A percentile compares a stretch with the other conserved stretches of the same genome.
Evolutionary conservation across 257 asterid genomes (phyloP).

Genomic region (Nicotiana sylvestris): DNA sequence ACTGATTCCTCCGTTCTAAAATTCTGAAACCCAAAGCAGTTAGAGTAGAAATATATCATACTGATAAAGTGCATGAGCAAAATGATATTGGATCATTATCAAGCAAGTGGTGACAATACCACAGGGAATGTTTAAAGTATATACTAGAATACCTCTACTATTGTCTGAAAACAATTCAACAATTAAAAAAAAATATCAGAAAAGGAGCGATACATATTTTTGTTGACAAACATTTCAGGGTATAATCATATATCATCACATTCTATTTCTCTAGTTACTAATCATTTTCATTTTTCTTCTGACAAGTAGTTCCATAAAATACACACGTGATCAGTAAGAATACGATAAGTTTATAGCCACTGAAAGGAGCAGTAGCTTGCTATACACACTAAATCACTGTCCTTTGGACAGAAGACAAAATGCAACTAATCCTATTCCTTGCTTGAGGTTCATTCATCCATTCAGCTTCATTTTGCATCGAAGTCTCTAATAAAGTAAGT

Average conservation of each 20-base stretch:
- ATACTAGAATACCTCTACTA: neutral
- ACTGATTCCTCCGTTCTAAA: conserved; percentile 66
- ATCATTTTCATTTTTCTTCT: neutral
- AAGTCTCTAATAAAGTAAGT: neutral
- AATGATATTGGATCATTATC: neutral
- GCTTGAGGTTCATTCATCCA: neutral
- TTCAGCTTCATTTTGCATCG: neutral
- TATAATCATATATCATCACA: neutral
- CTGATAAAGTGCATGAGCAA: neutral
- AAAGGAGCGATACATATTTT: neutral
- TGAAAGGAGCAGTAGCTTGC: neutral
- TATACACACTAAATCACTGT: neutral
- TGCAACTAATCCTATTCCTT: neutral
- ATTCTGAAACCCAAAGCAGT: conserved; percentile 47
- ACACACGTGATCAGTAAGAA: neutral
- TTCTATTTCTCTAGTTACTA: neutral
- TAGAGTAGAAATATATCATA: neutral
- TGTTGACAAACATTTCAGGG: neutral
- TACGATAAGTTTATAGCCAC: neutral
- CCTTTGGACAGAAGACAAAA: neutral
- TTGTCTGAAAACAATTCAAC: neutral
- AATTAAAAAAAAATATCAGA: neutral
- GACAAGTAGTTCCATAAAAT: neutral
- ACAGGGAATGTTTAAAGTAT: neutral
- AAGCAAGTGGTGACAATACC: neutral